These are phyloP conservation scores for Henningerozyma blattae DNA, from an alignment of 805 yeast species.

Conservation along the genomic window DNA sequence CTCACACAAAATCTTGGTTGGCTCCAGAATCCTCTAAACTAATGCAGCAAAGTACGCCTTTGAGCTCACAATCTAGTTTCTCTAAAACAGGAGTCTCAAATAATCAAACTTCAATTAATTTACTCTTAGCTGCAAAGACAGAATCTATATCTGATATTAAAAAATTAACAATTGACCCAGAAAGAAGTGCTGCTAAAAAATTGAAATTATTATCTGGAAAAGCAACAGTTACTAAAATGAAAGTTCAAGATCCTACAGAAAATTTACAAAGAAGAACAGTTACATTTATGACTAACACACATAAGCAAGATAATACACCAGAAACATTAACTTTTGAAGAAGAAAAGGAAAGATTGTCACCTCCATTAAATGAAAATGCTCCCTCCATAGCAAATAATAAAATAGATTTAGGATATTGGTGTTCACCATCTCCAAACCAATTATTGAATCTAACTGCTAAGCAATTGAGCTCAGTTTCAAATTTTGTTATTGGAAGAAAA, in stretches of 20 bases:
- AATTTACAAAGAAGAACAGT: background rate
- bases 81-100: conserved; percentile 3
- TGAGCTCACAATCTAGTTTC: background rate
- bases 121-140: conserved; percentile 4
- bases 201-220: conserved; percentile 25
- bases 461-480: conserved; percentile 42
- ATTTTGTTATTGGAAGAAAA: conserved; percentile 56
- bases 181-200: conserved; percentile 33
- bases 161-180: conserved; percentile 30
- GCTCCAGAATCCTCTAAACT: background rate
- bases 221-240: conserved; percentile 10
- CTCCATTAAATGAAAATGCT: background rate
- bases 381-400: background rate
- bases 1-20: conserved; percentile 7
- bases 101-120: conserved; percentile 4
- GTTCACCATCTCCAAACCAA: conserved; percentile 49
- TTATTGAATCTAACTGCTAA: conserved; percentile 32
- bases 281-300: background rate
- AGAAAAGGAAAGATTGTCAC: too few relatives aligned
- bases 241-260: background rate
- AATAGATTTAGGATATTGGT: conserved; percentile 42
- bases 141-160: conserved; percentile 20
- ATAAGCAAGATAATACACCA: background rate
- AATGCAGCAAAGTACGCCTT: background rate
- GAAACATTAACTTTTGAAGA: too few relatives aligned